Evolutionary conservation across 108 stramenopile species (phyloP), one percentile per base, ranked within the genome.

Genomic region (Cyclotella baltica): DNA sequence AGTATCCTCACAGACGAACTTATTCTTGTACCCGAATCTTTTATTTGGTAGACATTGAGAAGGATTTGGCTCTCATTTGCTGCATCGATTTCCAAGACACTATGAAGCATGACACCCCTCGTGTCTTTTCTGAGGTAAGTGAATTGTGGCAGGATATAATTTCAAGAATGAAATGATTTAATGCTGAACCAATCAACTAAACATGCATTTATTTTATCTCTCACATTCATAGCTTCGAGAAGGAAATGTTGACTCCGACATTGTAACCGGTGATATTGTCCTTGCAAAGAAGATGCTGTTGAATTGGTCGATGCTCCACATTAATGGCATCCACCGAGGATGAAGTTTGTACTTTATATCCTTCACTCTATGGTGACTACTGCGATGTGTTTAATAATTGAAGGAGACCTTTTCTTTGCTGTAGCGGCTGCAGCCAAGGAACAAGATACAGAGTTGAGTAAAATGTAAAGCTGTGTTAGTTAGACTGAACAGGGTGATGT

Each of bases 251-350:
- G 63, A 62, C 6, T 72, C 75, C 62, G 77, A 65, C 10, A 89
- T 91, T 67, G 72, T 91, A 2, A 89, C 90, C 4, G 90, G 90
- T 22, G 90, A 91, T 61, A 86, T 75, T 52, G 73, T 84, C 40
- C 67, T 89, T 27, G 88, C 87, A n/a, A 66, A 87, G 3, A 68
- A 29, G 80, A 62, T 19, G 61, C 80, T n/a, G 34, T 61, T 25
- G 56, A 67, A 22, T 88, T 85, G 88, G 53, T 75, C 1, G 51
- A 84, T 67, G 73, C 61, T n/a, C n/a, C n/a, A n/a, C n/a, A n/a
- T n/a, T n/a, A n/a, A n/a, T n/a, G n/a, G n/a, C n/a, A n/a, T n/a
- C n/a, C n/a, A n/a, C n/a, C n/a, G n/a, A n/a, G n/a, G n/a, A n/a
- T n/a, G n/a, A n/a, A n/a, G n/a, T n/a, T n/a, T n/a, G n/a, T n/a